Evolutionary conservation across 2,329 filamentous ascomycete species (phyloP), one percentile per base, ranked within the genome.

Genomic region (Aspergillus terreus): DNA sequence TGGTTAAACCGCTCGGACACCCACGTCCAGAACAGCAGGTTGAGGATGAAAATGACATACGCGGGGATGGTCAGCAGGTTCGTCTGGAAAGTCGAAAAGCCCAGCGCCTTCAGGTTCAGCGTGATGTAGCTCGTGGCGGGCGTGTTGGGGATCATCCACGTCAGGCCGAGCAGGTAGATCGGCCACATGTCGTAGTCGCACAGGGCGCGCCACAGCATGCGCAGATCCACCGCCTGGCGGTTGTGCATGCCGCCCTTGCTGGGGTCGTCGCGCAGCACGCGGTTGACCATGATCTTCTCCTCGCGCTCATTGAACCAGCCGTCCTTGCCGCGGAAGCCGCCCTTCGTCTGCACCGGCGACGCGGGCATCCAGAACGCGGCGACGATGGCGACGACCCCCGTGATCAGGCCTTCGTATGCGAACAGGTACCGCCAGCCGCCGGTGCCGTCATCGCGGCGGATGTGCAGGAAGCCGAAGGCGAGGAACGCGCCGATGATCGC

Each of bases 231-330:
- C 0, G 76, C 78, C 62, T 84, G 78, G 3, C 81, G 72, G 56
- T 84, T 84, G 64, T 83, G 80, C 81, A 84, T 83, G 54, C 76
- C 76, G n/a, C 80, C 80, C 56, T 83, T 83, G 44, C 74, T 76
- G 0, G 79, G 78, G 44, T 82, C 79, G 47, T 82, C 79, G 7
- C 79, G 72, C 10, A 82, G 67, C 21, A 85, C 74, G 21, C 79
- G 78, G 62, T 87, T 88, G 15, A 86, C 78, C 79, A 88, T 83
- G 61, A 88, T 87, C 51, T 82, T 79, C 60, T 88, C 85, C 62
- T 89, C 83, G 2, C 76, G 76, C 62, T 87, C 85, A 2, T 73
- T 81, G 65, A 86, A 87, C 85, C 85, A 86, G 4, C 85, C 85
- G 17, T 78, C 58, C 40, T 82, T 82, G 2, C 82, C 80, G 43